These are phyloP conservation scores for Balakata baccata DNA, from an alignment of 345 rosid species.

Conservation along the genomic window DNA sequence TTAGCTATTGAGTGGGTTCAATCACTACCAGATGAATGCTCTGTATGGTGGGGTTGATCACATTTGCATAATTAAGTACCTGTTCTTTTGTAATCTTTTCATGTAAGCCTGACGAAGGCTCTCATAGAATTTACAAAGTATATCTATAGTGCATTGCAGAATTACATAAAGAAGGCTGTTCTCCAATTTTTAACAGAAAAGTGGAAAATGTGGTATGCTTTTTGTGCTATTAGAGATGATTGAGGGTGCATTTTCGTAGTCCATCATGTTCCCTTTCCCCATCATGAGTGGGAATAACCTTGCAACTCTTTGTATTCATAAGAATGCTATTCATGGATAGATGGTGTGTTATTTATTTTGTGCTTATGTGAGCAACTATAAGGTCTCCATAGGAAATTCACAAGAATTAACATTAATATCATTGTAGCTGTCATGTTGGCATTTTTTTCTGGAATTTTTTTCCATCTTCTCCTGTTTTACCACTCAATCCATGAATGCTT, in stretches of 20 bases:
- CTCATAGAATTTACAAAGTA: neutral
- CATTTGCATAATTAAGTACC: neutral
- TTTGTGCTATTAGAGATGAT: neutral
- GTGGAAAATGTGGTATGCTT: neutral
- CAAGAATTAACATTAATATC: neutral
- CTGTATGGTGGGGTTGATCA: neutral
- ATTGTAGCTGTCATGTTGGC: neutral
- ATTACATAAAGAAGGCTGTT: neutral
- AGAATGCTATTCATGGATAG: neutral
- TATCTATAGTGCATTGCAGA: neutral
- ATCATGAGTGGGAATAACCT: neutral
- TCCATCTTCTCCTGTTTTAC: neutral
- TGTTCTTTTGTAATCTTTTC: neutral
- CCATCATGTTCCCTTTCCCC: neutral
- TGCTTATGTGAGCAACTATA: neutral
- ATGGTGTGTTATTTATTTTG: neutral
- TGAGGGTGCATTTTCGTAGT: neutral
- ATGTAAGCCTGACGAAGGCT: neutral
- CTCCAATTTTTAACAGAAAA: neutral
- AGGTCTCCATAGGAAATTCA: neutral
- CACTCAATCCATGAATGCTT: constrained; percentile 1
- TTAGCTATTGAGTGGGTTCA: neutral
- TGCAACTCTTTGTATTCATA: neutral
- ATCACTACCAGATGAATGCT: neutral
- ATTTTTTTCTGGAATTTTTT: constrained; percentile 13